Evolutionary conservation across 2,329 filamentous ascomycete species (phyloP).

Genomic region (Bertia moriformis): DNA sequence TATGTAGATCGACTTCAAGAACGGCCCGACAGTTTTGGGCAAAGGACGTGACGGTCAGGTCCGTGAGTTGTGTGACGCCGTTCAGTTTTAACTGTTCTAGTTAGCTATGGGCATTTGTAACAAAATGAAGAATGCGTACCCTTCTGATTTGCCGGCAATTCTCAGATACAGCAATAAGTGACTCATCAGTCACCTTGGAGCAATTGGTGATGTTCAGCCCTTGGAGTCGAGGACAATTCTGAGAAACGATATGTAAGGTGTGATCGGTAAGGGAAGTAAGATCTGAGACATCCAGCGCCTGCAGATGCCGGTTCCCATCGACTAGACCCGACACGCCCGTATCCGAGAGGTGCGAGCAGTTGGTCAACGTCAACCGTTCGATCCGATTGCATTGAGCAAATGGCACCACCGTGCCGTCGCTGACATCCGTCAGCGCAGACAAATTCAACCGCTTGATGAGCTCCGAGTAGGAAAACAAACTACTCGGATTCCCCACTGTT

Average conservation of each 20-base stretch:
- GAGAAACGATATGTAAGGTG: constrained; percentile 42
- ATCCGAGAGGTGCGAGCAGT: constrained; percentile 50
- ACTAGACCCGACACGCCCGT: constrained; percentile 46
- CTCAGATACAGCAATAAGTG: constrained; percentile 42
- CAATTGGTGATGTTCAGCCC: constrained; percentile 55
- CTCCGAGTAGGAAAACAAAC: constrained; percentile 49
- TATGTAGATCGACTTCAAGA: constrained; percentile 54
- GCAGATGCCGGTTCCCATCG: constrained; percentile 44
- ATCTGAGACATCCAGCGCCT: constrained; percentile 51
- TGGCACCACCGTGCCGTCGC: constrained; percentile 46
- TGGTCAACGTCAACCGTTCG: constrained; percentile 54
- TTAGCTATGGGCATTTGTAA: constrained; percentile 7
- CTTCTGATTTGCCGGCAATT: constrained; percentile 43
- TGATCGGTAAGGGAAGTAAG: constrained; percentile 46
- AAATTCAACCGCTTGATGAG: constrained; percentile 54
- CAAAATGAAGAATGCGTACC: constrained; percentile 5
- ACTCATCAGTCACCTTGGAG: constrained; percentile 46
- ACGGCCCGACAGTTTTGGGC: constrained; percentile 50
- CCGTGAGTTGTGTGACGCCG: constrained; percentile 44
- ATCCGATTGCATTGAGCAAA: constrained; percentile 53
- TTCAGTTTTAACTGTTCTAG: constrained; percentile 44
- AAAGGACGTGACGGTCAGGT: constrained; percentile 46
- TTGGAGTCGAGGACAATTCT: constrained; percentile 48
- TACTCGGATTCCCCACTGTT: constrained; percentile 36
- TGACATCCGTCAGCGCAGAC: constrained; percentile 42